phyloP scores from a whole-genome alignment of 1,284 basidiomycete species.

The Apiotrichum porosum region DNA sequence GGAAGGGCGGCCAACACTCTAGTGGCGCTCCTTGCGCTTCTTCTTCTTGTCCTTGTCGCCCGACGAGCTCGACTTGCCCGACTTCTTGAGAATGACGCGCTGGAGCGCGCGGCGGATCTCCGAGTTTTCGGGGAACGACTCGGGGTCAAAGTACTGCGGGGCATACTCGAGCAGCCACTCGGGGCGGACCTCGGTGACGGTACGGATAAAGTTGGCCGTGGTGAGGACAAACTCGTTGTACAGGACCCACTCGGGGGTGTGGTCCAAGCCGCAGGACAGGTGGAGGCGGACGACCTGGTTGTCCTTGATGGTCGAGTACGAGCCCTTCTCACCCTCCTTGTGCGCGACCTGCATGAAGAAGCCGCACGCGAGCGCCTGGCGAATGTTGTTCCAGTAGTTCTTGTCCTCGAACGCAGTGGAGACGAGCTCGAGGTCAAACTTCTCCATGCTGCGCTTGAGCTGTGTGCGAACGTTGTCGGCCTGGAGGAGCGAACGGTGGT shows the following conservation, averaged over 20 bases:
- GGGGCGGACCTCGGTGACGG: constrained; percentile 78
- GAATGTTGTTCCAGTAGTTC: constrained; percentile 73
- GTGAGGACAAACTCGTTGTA: constrained; percentile 99
- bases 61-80: constrained; percentile 17
- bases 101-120: constrained; percentile 41
- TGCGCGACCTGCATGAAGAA: constrained; percentile 99
- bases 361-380: constrained; percentile 80
- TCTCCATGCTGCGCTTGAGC: constrained; percentile 88
- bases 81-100: constrained; percentile 30
- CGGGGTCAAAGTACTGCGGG: constrained; percentile 59
- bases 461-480: constrained; percentile 95
- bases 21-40: constrained; percentile 30
- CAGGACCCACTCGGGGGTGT: constrained; percentile 92
- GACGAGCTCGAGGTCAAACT: constrained; percentile 72
- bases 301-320: constrained; percentile 86
- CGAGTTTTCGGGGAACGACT: constrained; percentile 39
- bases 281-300: constrained; percentile 90
- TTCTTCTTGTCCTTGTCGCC: constrained; percentile 25
- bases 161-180: constrained; percentile 91
- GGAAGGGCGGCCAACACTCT: too few relatives aligned
- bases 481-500: constrained; percentile 74
- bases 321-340: constrained; percentile 85
- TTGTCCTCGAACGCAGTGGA: constrained; percentile 69
- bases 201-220: constrained; percentile 79
- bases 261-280: constrained; percentile 85